These are phyloP conservation scores for Hanseniaspora mollemarum DNA, from an alignment of 805 yeast species.

Conservation along the genomic window DNA sequence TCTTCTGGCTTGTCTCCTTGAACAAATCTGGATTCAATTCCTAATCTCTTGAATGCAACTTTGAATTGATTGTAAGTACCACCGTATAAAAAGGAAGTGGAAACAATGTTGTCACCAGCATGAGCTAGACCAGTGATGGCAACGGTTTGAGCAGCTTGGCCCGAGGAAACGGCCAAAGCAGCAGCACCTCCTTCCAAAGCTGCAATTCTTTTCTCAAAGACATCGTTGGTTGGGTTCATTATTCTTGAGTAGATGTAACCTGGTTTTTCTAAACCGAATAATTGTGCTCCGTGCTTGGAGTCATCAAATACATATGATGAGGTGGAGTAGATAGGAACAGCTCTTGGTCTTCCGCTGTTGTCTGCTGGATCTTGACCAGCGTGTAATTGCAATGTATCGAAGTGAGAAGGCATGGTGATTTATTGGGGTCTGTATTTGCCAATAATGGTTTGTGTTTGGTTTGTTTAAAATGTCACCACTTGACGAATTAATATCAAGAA, in stretches of 20 bases:
- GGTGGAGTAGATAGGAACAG: constrained; percentile 87
- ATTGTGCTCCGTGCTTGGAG: constrained; percentile 83
- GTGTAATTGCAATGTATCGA: constrained; percentile 86
- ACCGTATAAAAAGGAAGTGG: constrained; percentile 81
- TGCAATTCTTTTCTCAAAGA: constrained; percentile 82
- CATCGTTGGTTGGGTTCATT: constrained; percentile 86
- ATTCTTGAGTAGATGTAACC: constrained; percentile 85
- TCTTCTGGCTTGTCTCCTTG: constrained; percentile 65
- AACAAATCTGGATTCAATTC: constrained; percentile 77
- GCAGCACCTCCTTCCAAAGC: constrained; percentile 88
- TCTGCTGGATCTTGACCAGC: constrained; percentile 77
- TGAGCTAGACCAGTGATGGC: constrained; percentile 78
- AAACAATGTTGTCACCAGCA: constrained; percentile 78
- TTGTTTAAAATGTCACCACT: neutral
- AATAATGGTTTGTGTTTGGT: neutral
- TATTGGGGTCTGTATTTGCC: neutral
- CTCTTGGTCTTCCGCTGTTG: constrained; percentile 60
- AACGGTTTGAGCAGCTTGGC: constrained; percentile 88
- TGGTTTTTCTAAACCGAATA: constrained; percentile 71
- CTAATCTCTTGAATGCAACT: constrained; percentile 79
- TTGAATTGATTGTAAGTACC: constrained; percentile 95
- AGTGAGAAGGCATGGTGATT: constrained; percentile 45
- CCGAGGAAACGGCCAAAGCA: constrained; percentile 85
- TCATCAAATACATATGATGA: constrained; percentile 79
- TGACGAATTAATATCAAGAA: no score